These are phyloP conservation scores for Kuraishia borneana DNA, from an alignment of 805 yeast species.

Conservation along the genomic window DNA sequence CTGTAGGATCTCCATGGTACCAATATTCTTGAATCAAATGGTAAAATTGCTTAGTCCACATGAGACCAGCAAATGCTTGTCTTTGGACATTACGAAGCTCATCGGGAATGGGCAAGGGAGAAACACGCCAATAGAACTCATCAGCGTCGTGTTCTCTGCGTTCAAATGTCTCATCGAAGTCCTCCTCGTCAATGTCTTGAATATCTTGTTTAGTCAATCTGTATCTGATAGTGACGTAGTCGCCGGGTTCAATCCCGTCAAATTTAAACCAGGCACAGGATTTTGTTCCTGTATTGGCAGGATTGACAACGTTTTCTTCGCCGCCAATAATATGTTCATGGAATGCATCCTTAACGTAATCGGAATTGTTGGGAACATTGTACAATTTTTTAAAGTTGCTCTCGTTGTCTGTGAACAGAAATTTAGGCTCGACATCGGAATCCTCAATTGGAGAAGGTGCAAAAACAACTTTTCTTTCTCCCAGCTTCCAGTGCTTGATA, in stretches of 20 bases:
- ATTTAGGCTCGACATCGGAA: conserved; percentile 61
- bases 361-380: conserved; percentile 43
- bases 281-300: conserved; percentile 65
- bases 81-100: conserved; percentile 76
- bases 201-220: conserved; percentile 30
- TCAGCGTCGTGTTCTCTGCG: conserved; percentile 82
- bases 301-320: conserved; percentile 53
- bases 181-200: conserved; percentile 54
- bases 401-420: conserved; percentile 84
- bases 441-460: conserved; percentile 78
- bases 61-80: conserved; percentile 87
- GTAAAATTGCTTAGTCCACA: conserved; percentile 91
- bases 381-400: conserved; percentile 66
- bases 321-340: conserved; percentile 70
- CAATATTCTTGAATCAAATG: conserved; percentile 79
- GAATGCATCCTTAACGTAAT: conserved; percentile 80
- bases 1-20: conserved; percentile 75
- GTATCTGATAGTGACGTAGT: conserved; percentile 76
- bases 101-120: conserved; percentile 76
- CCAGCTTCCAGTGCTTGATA: conserved; percentile 59
- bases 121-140: conserved; percentile 80
- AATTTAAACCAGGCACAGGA: conserved; percentile 77
- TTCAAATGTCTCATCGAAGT: conserved; percentile 57
- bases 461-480: conserved; percentile 52
- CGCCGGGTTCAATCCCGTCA: conserved; percentile 80